Percentiles rank a stretch among this genome's conserved stretches.
phyloP scores from a whole-genome alignment of 2,329 filamentous ascomycete species.

The Trichoderma koningiopsis region DNA sequence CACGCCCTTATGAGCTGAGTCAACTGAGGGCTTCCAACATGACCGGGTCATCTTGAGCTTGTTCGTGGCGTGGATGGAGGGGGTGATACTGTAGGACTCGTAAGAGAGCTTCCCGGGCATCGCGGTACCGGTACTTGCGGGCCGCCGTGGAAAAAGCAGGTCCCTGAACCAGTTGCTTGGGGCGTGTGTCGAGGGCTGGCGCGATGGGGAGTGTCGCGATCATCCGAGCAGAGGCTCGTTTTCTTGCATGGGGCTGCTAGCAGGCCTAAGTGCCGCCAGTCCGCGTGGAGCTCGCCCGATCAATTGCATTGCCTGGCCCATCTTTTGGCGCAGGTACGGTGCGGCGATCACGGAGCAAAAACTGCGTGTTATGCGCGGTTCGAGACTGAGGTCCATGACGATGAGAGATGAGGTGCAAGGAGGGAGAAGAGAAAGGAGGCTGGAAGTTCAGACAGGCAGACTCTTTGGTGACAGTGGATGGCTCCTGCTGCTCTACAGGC shows the following conservation, averaged over 20 bases:
- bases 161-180: constrained; percentile 18
- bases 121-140: constrained; percentile 20
- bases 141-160: neutral
- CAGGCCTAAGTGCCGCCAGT: constrained; percentile 10
- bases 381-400: neutral
- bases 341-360: constrained; percentile 15
- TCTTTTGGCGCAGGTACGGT: constrained; percentile 18
- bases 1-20: constrained; percentile 23
- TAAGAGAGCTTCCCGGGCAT: neutral
- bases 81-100: neutral
- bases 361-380: neutral
- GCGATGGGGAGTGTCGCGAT: constrained; percentile 18
- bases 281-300: constrained; percentile 20
- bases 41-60: constrained; percentile 17
- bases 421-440: neutral
- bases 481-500: neutral
- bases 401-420: neutral
- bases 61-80: constrained; percentile 9
- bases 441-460: neutral
- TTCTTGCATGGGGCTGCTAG: neutral
- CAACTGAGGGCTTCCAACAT: constrained; percentile 12
- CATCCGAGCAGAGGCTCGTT: neutral
- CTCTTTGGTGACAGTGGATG: neutral
- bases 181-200: constrained; percentile 14
- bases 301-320: neutral